A percentile compares a stretch with the other conserved stretches of the same genome.
These are phyloP conservation scores for Potentilla sterilis DNA, from an alignment of 306 rosid species.

Conservation along the genomic window DNA sequence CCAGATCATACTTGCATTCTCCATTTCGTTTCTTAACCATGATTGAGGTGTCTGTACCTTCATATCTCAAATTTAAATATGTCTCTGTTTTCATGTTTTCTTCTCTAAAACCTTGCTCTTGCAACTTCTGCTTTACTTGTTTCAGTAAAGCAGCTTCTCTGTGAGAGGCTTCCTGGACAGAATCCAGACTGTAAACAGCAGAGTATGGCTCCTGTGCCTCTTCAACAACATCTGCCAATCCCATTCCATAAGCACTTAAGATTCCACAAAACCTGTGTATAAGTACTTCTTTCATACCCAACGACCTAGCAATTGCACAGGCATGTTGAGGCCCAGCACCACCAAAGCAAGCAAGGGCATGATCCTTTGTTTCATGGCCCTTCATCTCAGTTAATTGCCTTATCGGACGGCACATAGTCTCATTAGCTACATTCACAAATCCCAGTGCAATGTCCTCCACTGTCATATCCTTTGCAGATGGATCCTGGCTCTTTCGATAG, in stretches of 20 bases:
- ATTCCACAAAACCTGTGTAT: constrained; percentile 90
- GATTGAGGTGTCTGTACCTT: constrained; percentile 90
- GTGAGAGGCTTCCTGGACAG: constrained; percentile 53
- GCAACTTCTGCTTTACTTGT: constrained; percentile 70
- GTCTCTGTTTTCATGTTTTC: constrained; percentile 62
- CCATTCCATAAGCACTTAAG: constrained; percentile 97
- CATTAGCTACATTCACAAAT: constrained; percentile 91
- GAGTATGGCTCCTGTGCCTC: constrained; percentile 90
- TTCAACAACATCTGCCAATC: constrained; percentile 96
- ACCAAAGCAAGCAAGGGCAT: constrained; percentile 97
- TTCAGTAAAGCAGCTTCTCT: constrained; percentile 58
- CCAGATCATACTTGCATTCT: constrained; percentile 53
- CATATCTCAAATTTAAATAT: constrained; percentile 86
- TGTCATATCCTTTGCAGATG: constrained; percentile 68
- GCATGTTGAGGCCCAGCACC: constrained; percentile 99
- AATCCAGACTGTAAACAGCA: constrained; percentile 59
- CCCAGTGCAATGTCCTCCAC: constrained; percentile 86
- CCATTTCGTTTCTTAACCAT: constrained; percentile 69
- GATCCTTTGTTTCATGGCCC: constrained; percentile 92
- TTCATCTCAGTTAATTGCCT: constrained; percentile 96
- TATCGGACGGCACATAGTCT: constrained; percentile 95
- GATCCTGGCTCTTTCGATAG: constrained; percentile 58
- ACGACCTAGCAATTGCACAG: constrained; percentile 89
- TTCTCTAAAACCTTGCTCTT: constrained; percentile 72
- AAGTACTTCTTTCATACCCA: constrained; percentile 91